Percentiles rank a stretch among this genome's conserved stretches.
phyloP scores from a whole-genome alignment of 495 filamentous ascomycete species.

The Rostrohypoxylon terebratum region DNA sequence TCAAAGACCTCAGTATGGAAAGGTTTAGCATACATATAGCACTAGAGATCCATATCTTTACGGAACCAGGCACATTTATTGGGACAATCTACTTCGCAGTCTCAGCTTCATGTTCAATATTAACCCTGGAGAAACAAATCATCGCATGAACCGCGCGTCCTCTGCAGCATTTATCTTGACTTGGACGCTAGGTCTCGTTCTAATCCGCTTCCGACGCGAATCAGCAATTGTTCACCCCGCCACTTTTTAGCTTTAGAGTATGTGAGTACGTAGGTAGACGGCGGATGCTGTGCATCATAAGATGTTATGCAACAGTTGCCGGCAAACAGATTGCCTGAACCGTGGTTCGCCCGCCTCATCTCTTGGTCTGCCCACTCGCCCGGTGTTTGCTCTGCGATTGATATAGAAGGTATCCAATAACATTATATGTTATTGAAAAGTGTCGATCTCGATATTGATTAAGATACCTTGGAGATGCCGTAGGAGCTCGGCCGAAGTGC shows the following conservation, averaged over 20 bases:
- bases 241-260: slow-evolving; percentile 13
- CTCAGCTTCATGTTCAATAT: slow-evolving; percentile 2
- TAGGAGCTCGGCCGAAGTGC: slow-evolving; percentile 14
- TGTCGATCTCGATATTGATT: slow-evolving; percentile 15
- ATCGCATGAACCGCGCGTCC: slow-evolving; percentile 25
- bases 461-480: slow-evolving; percentile 12
- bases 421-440: not conserved
- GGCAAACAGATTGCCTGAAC: slow-evolving; percentile 30
- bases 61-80: not conserved
- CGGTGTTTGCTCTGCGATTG: slow-evolving; percentile 7
- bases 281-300: slow-evolving; percentile 37
- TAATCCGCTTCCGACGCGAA: slow-evolving; percentile 25
- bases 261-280: slow-evolving; percentile 21
- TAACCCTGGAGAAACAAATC: not conserved
- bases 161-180: slow-evolving; percentile 14
- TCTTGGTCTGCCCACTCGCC: slow-evolving; percentile 26
- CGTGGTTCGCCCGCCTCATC: slow-evolving; percentile 13
- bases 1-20: slow-evolving; percentile 10
- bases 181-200: slow-evolving; percentile 25
- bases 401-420: slow-evolving; percentile 1
- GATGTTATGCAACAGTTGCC: slow-evolving; percentile 24
- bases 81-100: slow-evolving; percentile 1
- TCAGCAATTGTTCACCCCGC: not conserved
- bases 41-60: slow-evolving; percentile 2
- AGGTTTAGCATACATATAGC: not conserved